These are phyloP conservation scores for Rhodotorula sp. DNA, from an alignment of 1,284 basidiomycete species.

Conservation along the genomic window DNA sequence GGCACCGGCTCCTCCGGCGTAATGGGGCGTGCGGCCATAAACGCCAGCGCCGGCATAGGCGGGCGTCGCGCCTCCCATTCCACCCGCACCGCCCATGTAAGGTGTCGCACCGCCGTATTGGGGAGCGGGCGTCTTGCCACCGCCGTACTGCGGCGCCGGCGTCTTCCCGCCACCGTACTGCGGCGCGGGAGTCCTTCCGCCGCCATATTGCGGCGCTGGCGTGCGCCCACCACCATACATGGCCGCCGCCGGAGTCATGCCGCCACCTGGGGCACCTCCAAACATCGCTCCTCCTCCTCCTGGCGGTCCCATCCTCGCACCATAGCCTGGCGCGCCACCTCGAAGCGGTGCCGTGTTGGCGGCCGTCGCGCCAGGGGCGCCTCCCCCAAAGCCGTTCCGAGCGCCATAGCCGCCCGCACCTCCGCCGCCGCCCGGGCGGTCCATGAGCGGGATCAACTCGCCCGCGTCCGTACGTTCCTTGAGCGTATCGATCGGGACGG, in stretches of 20 bases:
- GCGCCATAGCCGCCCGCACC: constrained; percentile 14
- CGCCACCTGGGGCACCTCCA: constrained; percentile 7
- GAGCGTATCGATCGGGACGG: constrained; percentile 76
- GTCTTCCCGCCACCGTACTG: constrained; percentile 33
- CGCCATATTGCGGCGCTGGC: constrained; percentile 9
- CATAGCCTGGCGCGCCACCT: constrained; percentile 10
- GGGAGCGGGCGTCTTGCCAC: constrained; percentile 41
- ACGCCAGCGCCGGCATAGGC: neutral
- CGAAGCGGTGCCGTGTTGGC: constrained; percentile 32
- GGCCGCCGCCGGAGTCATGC: constrained; percentile 6
- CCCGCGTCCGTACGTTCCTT: constrained; percentile 65
- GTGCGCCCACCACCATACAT: constrained; percentile 16
- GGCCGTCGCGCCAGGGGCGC: constrained; percentile 19
- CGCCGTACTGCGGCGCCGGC: constrained; percentile 28
- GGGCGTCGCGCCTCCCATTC: constrained; percentile 20
- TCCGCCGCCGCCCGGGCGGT: constrained; percentile 22
- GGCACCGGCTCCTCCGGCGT: constrained; percentile 3
- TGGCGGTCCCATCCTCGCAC: constrained; percentile 2
- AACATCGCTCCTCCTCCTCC: neutral
- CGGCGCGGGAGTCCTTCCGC: constrained; percentile 15
- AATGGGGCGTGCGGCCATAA: constrained; percentile 21
- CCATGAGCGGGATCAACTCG: constrained; percentile 30
- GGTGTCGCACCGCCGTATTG: constrained; percentile 26
- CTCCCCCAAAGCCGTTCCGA: constrained; percentile 17
- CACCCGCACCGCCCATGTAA: constrained; percentile 57